Base-by-base conservation (phyloP, 805 yeast genomes). In the Kluyveromyces starmeri region DNA sequence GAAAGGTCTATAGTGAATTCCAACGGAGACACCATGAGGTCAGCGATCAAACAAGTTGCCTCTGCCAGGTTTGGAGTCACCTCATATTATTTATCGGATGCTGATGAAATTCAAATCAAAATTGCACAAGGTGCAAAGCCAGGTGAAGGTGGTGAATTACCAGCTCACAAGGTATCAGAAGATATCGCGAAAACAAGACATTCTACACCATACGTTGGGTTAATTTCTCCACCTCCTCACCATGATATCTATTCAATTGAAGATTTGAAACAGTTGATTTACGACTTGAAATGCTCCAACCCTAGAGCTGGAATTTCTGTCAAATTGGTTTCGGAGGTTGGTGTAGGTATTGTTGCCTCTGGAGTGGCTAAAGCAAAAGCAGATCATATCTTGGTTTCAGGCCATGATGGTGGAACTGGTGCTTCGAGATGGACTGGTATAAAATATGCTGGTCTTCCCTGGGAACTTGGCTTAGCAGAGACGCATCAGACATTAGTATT, bases 41-140 rank as follows among this genome's bases (percentile, higher is more conserved):
- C 97, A n/a, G 85, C 97, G 17, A 89, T 89, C 59, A 89, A 89
- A 67, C 98, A 89, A 65, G 82, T 89, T 59, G 98, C 98, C 11
- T 85, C 96, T 28, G 96, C 96, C 48, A 75, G 98, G 63, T 89
- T 89, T 53, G 98, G 98, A 69, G 98, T 89, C 34, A 89, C 98
- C 3, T 85, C 96, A 3, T 75, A 80, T 62, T 89, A 92, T 60
- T 69, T 89, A 50, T 77, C 96, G 23, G 97, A 89, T 64, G 95
- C 97, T 27, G 97, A 89, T 53, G 97, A 89, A 66, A 75, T 89
- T 44, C 98, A 89, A 64, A 92, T 89, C 61, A 89, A 89, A 67
- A 86, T 89, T 88, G 97, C 97, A 7, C 98, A 89, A 65, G 97
- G 98, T 65, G 98, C 98, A 36, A 89, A 89, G 65, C 97, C 97